Evolutionary conservation across 2,329 filamentous ascomycete species (phyloP), one percentile per base, ranked within the genome.

Genomic region (Berkeleyomyces basicola): DNA sequence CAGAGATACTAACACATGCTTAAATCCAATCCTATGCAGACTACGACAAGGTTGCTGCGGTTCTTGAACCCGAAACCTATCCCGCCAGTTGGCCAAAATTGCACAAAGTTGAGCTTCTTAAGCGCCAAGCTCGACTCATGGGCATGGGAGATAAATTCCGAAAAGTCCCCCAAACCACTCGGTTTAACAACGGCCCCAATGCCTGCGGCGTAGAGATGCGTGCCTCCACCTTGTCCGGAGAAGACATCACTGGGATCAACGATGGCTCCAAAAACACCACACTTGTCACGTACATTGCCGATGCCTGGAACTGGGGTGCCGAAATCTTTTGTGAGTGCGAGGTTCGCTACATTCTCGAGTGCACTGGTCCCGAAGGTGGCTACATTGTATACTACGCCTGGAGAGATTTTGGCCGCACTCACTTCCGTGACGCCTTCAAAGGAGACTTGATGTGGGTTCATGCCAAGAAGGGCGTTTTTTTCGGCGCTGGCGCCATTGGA

Each of bases 271-370:
- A 86, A 71, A 85, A 78, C 16, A 84, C 80, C 9, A 85, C 81
- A 0, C 74, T 83, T 1, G 82, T 85, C 44, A 87, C 84, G 0
- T 87, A 87, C 67, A 73, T 87, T 6, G 77, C 81, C 6, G 84
- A 87, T 70, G 83, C 85, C 1, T 87, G 83, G 84, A 85, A 86
- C 67, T 85, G 83, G 82, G 85, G 84, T 7, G 82, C 84, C 10
- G 83, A 87, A 68, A 81, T 87, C 71, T 87, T 87, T 66, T 87
- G 84, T 70, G 79, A 83, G 67, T 83, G 82, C 65, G 83, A 87
- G 69, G 84, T 86, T 1, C 76, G 81, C 53, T 80, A 85, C 67
- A 74, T 87, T 59, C 77, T 80, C 62, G 79, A 82, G 69, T 76
- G 77, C 49, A 74, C 74, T 1, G 69, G 70, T 0, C 71, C 72